Evolutionary conservation across 2,329 filamentous ascomycete species (phyloP), one percentile per base, ranked within the genome.

Genomic region (Phaeosphaeria sp.): DNA sequence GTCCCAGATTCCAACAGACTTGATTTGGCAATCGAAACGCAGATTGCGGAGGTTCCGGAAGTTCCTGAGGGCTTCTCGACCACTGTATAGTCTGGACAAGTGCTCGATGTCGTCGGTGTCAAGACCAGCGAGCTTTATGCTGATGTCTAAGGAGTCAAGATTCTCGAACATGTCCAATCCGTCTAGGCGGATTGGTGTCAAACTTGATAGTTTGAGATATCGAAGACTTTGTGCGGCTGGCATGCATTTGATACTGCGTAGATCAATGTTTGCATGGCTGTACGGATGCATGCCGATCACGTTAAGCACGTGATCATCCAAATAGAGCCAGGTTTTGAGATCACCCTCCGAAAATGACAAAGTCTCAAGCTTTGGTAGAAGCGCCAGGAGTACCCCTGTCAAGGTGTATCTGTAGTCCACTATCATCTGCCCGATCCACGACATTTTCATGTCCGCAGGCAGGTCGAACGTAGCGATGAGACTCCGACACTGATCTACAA

Each of bases 1-100:
- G 1, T 52, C 55, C 62, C 60, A 63, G 11, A 56, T 47, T 7
- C 58, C 62, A 6, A 63, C 46, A 0, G 60, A 55, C 3, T 54
- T 59, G n/a, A 55, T 46, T 3, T 64, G 53, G 13, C 61, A 66
- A 22, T 64, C 61, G 17, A 66, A 52, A 49, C 61, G 61, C 3
- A 66, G 39, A 18, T 62, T 54, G 10, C 46, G 55, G 33, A 66
- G 58, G 1, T 18, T 22, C 4, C 39, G 21, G 9, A 53, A 36
- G 15, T 17, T 48, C 3, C 10, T 13, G 1, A 42, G 30, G 27
- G 48, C 41, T 30, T 27, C 20, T 2, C n/a, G 20, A 6, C 23
- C n/a, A n/a, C 15, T 18, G 33, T 47, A 54, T 11, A 54, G 21
- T 2, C 6, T 15, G 6, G n/a, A 22, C 6, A 54, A 30, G 25